Evolutionary conservation across 441 rosid genomes (phyloP).

Genomic region (Erysimum cheiri): DNA sequence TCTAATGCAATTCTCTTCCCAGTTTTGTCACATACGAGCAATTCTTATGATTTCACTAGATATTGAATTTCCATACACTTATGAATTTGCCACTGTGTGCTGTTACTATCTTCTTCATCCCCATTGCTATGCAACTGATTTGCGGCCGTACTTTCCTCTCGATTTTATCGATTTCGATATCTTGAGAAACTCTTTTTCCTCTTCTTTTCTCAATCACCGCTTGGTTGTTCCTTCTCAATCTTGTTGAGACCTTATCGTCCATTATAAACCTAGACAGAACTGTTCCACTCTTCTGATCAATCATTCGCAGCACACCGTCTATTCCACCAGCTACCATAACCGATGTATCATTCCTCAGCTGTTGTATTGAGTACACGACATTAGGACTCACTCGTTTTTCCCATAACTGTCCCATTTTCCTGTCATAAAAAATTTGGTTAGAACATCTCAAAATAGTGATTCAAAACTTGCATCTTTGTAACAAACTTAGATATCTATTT

Average conservation of each 20-base stretch:
- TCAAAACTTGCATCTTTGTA: background rate
- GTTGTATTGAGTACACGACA: constrained; percentile 73
- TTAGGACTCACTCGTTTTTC: constrained; percentile 74
- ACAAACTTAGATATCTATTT: background rate
- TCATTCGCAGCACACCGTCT: constrained; percentile 75
- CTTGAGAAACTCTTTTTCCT: constrained; percentile 57
- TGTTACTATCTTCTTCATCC: constrained; percentile 81
- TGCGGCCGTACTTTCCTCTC: constrained; percentile 65
- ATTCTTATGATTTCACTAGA: background rate
- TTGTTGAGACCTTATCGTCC: constrained; percentile 45
- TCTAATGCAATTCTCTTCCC: background rate
- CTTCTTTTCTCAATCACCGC: constrained; percentile 48
- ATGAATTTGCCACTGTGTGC: constrained; percentile 66
- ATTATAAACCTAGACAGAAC: constrained; percentile 57
- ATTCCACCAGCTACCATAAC: constrained; percentile 78
- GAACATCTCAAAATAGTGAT: background rate
- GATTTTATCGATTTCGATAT: constrained; percentile 51
- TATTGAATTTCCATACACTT: constrained; percentile 71
- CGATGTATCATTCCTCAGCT: constrained; percentile 58
- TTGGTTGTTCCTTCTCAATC: constrained; percentile 35
- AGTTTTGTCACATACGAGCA: background rate
- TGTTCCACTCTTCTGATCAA: constrained; percentile 72
- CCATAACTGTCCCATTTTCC: constrained; percentile 82
- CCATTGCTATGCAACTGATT: constrained; percentile 78
- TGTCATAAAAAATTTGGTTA: constrained; percentile 38